phyloP scores from a whole-genome alignment of 2,329 filamentous ascomycete genomes.

The Hypoxylon sp. region DNA sequence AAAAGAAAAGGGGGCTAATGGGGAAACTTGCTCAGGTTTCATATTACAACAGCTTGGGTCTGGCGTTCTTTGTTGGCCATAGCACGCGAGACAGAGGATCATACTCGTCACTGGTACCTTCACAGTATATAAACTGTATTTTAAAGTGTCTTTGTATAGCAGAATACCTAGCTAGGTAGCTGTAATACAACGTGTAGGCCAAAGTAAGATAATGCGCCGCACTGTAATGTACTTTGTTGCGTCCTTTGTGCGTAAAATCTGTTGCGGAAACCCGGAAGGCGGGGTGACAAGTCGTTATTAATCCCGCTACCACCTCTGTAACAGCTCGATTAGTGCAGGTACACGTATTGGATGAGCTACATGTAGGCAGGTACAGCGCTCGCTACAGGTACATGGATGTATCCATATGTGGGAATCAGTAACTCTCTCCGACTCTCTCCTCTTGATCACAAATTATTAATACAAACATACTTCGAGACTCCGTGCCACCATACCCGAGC shows the following conservation, averaged over 20 bases:
- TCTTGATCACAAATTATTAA: slow-evolving; percentile 39
- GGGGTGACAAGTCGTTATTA: slow-evolving; percentile 24
- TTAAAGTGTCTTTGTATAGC: background rate
- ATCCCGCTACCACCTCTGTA: slow-evolving; percentile 20
- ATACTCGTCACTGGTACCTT: slow-evolving; percentile 38
- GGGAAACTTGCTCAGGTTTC: slow-evolving; percentile 49
- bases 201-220: slow-evolving; percentile 41
- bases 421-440: background rate
- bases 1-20: slow-evolving; percentile 27
- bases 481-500: slow-evolving; percentile 28
- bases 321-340: slow-evolving; percentile 3
- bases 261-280: slow-evolving; percentile 20
- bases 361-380: background rate
- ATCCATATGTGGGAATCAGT: slow-evolving; percentile 2
- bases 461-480: slow-evolving; percentile 33
- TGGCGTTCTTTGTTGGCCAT: slow-evolving; percentile 34
- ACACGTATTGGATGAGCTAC: background rate
- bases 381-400: background rate
- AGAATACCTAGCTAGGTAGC: too few species aligned
- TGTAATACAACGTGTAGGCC: slow-evolving; percentile 7
- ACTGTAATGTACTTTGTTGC: slow-evolving; percentile 43
- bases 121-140: slow-evolving; percentile 21
- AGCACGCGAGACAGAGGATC: slow-evolving; percentile 40
- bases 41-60: slow-evolving; percentile 26
- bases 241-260: slow-evolving; percentile 32